A percentile compares a stretch with the other conserved stretches of the same genome.
phyloP scores from a whole-genome alignment of 2,329 filamentous ascomycete genomes.

The Claviceps africana region DNA sequence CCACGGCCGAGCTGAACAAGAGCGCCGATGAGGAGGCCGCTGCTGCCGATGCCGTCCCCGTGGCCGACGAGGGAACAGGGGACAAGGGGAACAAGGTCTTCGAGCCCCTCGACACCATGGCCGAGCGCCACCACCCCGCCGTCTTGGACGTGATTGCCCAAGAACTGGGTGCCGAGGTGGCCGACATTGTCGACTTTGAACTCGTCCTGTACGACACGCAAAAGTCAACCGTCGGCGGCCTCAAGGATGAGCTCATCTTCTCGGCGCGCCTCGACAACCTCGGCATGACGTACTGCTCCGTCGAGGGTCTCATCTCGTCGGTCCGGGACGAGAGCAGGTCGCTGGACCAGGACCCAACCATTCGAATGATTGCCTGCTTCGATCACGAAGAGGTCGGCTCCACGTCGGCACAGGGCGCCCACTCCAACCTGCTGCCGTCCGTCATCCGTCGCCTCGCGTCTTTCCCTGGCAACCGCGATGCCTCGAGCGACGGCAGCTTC shows the following conservation, averaged over 20 bases:
- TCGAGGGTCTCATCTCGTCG: conserved; percentile 73
- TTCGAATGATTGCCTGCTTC: conserved; percentile 87
- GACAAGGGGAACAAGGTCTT: conserved; percentile 38
- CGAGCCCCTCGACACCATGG: conserved; percentile 61
- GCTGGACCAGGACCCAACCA: conserved; percentile 63
- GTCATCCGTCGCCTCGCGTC: conserved; percentile 78
- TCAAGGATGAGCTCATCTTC: conserved; percentile 91
- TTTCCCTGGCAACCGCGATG: conserved; percentile 51
- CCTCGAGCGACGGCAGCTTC: conserved; percentile 48
- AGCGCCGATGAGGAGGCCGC: conserved; percentile 38
- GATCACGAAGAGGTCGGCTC: conserved; percentile 97
- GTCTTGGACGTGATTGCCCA: conserved; percentile 74
- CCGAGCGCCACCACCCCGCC: conserved; percentile 77
- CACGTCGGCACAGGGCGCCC: conserved; percentile 79
- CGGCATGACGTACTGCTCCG: conserved; percentile 88
- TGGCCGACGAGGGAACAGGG: background rate
- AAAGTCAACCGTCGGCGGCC: conserved; percentile 72
- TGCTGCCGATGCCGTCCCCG: conserved; percentile 3
- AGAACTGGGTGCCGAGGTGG: conserved; percentile 55
- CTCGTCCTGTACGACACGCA: conserved; percentile 95
- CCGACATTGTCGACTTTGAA: conserved; percentile 82
- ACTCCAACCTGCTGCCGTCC: conserved; percentile 80
- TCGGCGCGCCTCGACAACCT: conserved; percentile 92
- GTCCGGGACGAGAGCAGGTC: conserved; percentile 42
- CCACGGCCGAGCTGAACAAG: conserved; percentile 76